phyloP scores from a whole-genome alignment of 768 basidiomycete genomes.

The Suillus paluster region DNA sequence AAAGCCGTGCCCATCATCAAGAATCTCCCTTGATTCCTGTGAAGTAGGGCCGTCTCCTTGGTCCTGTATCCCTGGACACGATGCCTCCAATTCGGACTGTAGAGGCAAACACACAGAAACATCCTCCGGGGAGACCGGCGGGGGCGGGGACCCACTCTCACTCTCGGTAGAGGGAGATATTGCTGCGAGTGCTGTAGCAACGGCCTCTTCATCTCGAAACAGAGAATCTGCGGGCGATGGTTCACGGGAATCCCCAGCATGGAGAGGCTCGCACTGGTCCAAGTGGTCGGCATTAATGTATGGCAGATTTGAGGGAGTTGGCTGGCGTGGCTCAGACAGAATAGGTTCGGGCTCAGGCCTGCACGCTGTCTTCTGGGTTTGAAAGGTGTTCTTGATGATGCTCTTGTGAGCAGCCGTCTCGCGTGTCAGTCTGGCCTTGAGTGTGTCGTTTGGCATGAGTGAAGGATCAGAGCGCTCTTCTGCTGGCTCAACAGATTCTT shows the following conservation, averaged over 20 bases:
- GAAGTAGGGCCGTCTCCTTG: not conserved
- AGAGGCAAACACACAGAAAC: not conserved
- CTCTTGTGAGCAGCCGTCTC: not conserved
- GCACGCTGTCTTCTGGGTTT: not conserved
- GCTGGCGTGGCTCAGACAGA: not conserved
- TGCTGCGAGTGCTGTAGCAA: not conserved
- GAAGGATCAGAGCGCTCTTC: not conserved
- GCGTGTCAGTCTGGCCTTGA: not conserved
- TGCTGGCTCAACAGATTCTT: not conserved
- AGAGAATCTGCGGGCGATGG: not conserved
- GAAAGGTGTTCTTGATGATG: not conserved
- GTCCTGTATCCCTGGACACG: not conserved
- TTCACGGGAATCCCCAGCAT: not conserved
- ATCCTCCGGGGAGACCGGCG: not conserved
- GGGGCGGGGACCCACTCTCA: not conserved
- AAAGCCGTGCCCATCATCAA: not conserved
- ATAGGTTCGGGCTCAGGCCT: not conserved
- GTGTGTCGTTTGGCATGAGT: too few relatives aligned
- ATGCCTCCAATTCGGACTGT: not conserved
- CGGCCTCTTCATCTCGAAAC: not conserved
- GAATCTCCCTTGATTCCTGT: not conserved
- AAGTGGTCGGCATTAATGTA: not conserved
- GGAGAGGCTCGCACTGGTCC: not conserved
- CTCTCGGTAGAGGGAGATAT: not conserved
- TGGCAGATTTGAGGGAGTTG: not conserved